Base-by-base conservation (phyloP, 2,329 filamentous ascomycete species). In the Cadophora sp. region DNA sequence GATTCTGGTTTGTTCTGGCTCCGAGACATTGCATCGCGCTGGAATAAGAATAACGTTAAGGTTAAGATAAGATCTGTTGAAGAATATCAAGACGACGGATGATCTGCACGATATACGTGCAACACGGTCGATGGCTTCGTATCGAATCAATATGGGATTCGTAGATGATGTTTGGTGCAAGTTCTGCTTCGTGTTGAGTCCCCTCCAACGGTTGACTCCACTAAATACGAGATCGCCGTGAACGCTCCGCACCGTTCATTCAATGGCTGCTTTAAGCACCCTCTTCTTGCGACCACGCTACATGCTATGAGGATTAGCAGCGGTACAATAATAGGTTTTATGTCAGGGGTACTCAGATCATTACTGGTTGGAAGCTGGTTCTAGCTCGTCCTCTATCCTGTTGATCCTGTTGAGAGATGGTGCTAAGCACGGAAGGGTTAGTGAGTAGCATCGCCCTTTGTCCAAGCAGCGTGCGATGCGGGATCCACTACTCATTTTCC, bases 161-260 rank as follows among this genome's bases (percentile, higher is more conserved):
- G 43, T 22, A 22, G 7, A 48, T 48, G 31, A 26, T 40, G 22
- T 37, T 43, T 43, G 31, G 34, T 59, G 22, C 27, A 5, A 11
- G 34, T 40, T 26, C 7, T 22, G 31, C 56, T 59, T 59, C 11
- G 56, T 40, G 31, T 40, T 59, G 56, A 40, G 56, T 14, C 40
- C 40, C 11, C 19, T 48, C 43, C 43, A 40, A 34, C 22, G 31
- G 22, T 31, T 40, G 16, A 31, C 59, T 34, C 37, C 26, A 48
- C 37, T 31, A 62, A 48, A 62, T 62, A 62, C 59, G 59, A 62
- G 59, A 62, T 62, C 59, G 59, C 40, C 59, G 14, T 31, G 37
- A n/a, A 24, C 34, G 3, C 58, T 60, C 58, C 58, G 24, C 59
- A 62, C 31, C n/a, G n/a, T n/a, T 26, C 26, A 22, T 27, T 48